Evolutionary conservation across 345 rosid genomes (phyloP).

Genomic region (Trapa incisa): DNA sequence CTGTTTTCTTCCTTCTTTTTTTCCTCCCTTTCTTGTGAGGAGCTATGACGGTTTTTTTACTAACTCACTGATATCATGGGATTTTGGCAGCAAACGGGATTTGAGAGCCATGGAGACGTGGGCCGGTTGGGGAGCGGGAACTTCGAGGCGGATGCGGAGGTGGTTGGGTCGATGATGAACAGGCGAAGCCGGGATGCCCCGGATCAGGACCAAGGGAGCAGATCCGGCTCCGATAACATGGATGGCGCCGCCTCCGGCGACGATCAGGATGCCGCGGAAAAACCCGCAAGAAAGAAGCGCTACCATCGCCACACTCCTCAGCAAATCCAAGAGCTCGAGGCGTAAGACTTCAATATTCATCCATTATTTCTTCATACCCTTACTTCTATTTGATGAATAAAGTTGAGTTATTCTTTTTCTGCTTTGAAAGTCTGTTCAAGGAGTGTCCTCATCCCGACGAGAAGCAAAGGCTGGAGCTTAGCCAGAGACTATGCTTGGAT

Average conservation of each 20-base stretch:
- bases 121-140: constrained; percentile 17
- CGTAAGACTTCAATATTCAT: constrained; percentile 31
- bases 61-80: background rate
- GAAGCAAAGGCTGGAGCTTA: constrained; percentile 77
- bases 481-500: constrained; percentile 66
- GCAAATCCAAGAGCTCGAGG: constrained; percentile 98
- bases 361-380: background rate
- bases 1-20: background rate
- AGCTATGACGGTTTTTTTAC: background rate
- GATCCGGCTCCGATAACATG: constrained; percentile 97
- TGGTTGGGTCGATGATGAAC: background rate
- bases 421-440: constrained; percentile 39
- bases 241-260: constrained; percentile 92
- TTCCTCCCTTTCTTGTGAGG: background rate
- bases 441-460: constrained; percentile 97
- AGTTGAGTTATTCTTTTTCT: too few species aligned
- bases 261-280: constrained; percentile 78
- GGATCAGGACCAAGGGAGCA: constrained; percentile 50
- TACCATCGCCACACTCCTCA: constrained; percentile 99
- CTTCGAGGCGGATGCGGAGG: constrained; percentile 13
- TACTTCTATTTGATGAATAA: background rate
- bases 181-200: constrained; percentile 39
- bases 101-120: constrained; percentile 26
- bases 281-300: constrained; percentile 82
- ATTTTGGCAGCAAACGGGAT: constrained; percentile 27